phyloP scores from a whole-genome alignment of 371 early-diverging fungal species.

The Syncephalastrum sp. region DNA sequence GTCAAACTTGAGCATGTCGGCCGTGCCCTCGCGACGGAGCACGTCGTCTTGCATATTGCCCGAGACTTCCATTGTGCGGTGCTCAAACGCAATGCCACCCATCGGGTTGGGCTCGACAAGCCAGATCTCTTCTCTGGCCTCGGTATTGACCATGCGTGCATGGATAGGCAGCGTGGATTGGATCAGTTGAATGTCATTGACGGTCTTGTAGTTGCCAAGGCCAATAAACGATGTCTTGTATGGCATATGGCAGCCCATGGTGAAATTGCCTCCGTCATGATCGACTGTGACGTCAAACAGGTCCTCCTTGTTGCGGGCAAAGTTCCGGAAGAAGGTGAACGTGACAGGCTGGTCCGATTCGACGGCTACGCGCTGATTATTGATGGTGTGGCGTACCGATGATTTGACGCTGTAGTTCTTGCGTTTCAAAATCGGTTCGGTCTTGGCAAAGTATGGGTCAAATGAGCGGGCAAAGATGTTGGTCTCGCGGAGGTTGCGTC shows the following conservation, averaged over 20 bases:
- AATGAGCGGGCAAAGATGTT: slow-evolving; percentile 67
- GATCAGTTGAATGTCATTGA: slow-evolving; percentile 55
- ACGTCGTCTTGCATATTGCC: slow-evolving; percentile 45
- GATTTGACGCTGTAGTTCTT: slow-evolving; percentile 33
- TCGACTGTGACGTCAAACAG: slow-evolving; percentile 48
- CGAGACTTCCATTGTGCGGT: slow-evolving; percentile 37
- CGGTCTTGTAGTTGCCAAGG: slow-evolving; percentile 62
- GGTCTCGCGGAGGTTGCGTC: slow-evolving; percentile 63
- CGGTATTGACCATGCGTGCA: slow-evolving; percentile 34
- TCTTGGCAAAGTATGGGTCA: slow-evolving; percentile 54
- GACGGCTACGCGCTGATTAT: slow-evolving; percentile 48
- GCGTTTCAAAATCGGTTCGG: slow-evolving; percentile 41
- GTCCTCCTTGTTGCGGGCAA: slow-evolving; percentile 44
- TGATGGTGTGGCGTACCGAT: slow-evolving; percentile 46
- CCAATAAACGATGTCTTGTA: slow-evolving; percentile 71
- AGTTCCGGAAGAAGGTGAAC: slow-evolving; percentile 74
- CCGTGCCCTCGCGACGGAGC: slow-evolving; percentile 30
- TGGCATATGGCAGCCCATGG: slow-evolving; percentile 50
- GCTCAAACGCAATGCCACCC: slow-evolving; percentile 62
- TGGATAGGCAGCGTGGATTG: slow-evolving; percentile 69
- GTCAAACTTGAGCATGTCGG: slow-evolving; percentile 49
- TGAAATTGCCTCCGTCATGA: slow-evolving; percentile 20
- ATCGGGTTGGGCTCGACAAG: slow-evolving; percentile 58
- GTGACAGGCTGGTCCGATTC: slow-evolving; percentile 36
- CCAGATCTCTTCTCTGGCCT: slow-evolving; percentile 62